Base-by-base conservation (phyloP, 2,329 filamentous ascomycete genomes). In the Monosporascus sp. region DNA sequence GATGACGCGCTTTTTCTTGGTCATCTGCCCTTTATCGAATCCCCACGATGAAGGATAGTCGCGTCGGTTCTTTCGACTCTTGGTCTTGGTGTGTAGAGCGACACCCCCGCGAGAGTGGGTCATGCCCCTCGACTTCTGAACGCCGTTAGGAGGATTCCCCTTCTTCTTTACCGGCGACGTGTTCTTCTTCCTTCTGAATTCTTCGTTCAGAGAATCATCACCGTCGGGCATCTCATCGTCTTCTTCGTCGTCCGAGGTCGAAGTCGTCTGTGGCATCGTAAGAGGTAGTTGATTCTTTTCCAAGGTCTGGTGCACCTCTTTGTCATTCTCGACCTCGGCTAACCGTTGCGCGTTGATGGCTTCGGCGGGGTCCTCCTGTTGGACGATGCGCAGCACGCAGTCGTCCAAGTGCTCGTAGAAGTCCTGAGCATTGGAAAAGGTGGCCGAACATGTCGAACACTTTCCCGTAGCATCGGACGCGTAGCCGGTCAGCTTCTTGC, bases 371-470 rank as follows among this genome's bases (percentile, higher is more conserved):
- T 88, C 85, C 68, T 87, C 84, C 68, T 87, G 84, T 68, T 88
- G 85, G 26, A 88, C 85, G 63, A 87, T 87, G 68, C 84, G 82
- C 59, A 88, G 74, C 56, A 88, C 85, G 66, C 85, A 88, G 72
- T 88, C 85, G 63, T 88, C 93, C 67, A 97, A 78, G 80, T 97
- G 93, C 80, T 97, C 94, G 71, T 97, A 97, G 74, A 97, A 97
- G 74, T 97, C 93, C 70, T 97, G 93, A 5, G 92, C 91, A 65
- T 91, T 96, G 74, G 82, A 84, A 73, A 97, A 97, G 14, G 88
- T 96, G 55, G 86, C 83, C 15, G 89, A 90, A 74, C 94, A 99
- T 49, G 92, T 97, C 26, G 91, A 96, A 73, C 94, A 97, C 75
- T 94, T 96, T 72, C 92, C 93, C 15, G 91, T 94, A 35, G 89